These are phyloP conservation scores for Flaveria ramosissima DNA, from an alignment of 129 eudicot genomes.

Conservation along the genomic window DNA sequence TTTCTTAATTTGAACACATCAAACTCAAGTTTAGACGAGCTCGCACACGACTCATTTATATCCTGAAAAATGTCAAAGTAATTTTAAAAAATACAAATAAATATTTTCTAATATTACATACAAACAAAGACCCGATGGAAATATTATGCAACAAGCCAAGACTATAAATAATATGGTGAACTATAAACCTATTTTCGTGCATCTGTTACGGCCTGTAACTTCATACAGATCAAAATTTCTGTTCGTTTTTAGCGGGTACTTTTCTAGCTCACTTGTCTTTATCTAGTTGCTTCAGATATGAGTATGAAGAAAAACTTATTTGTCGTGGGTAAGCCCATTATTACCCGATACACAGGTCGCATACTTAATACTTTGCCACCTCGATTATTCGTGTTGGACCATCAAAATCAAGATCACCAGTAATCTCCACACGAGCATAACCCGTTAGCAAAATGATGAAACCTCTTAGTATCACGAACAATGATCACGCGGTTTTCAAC, in stretches of 20 bases:
- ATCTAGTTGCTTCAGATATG: neutral
- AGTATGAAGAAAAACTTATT: no score
- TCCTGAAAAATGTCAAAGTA: no score
- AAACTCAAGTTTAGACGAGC: no score
- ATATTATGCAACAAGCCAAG: no score
- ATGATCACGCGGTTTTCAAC: conserved; percentile 44
- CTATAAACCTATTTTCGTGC: neutral
- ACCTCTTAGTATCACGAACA: conserved; percentile 51
- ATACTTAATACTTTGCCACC: neutral
- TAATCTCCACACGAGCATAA: conserved; percentile 57
- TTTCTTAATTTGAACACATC: no score
- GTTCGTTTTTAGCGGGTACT: neutral
- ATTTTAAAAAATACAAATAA: no score
- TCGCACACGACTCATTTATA: no score
- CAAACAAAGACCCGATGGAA: neutral
- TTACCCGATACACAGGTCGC: neutral
- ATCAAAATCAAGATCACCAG: conserved; percentile 34
- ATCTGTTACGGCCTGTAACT: neutral
- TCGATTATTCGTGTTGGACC: neutral
- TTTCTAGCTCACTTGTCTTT: neutral
- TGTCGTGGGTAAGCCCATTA: neutral
- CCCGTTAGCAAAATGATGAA: conserved; percentile 53
- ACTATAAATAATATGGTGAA: neutral
- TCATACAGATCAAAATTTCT: neutral
- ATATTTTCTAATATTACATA: no score